Base-by-base conservation (phyloP, 2,329 filamentous ascomycete species). In the Parastagonospora nodorum region DNA sequence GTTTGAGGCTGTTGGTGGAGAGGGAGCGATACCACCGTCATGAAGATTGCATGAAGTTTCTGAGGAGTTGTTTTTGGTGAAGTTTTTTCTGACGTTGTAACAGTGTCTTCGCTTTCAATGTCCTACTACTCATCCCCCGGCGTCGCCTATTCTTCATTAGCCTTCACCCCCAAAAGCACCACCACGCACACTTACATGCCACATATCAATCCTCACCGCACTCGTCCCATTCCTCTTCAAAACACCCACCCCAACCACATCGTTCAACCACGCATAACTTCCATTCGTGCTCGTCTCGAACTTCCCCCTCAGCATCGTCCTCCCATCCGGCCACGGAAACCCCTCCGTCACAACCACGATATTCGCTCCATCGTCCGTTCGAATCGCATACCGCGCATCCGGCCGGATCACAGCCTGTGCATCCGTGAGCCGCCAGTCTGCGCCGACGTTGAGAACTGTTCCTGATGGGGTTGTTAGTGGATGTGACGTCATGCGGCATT, bases 241-340 rank as follows among this genome's bases (percentile, higher is more conserved):
- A 14, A 65, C 60, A 12, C 63, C 64, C 12, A 67, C 60, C 14
- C 57, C 67, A 12, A 72, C 68, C 30, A 74, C 59, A 54, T 73
- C 69, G 40, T 74, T 75, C 55, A 75, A 55, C 73, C 72, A 75
- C 31, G 68, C 66, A 45, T 72, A 73, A 7, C 61, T 60, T 40
- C 63, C 59, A 41, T 68, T 66, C 4, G 48, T 56, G 2, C 64
- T 63, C 7, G 72, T 73, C 50, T 75, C 72, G 33, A 75, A 73
- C 24, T 63, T 50, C 1, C 68, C 63, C 8, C 70, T 52, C 49
- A 75, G 24, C 57, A 74, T 62, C 24, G 71, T 60, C 0, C 58
- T 55, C 4, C 66, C 70, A 43, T 61, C 59, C 3, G 61, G 44
- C 12, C 64, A 60, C 6, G 63, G 58, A 12, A 64, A 62, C 0